Conservation (phyloP, 768 basidiomycete species). For the Lactifluus echinatus region DNA sequence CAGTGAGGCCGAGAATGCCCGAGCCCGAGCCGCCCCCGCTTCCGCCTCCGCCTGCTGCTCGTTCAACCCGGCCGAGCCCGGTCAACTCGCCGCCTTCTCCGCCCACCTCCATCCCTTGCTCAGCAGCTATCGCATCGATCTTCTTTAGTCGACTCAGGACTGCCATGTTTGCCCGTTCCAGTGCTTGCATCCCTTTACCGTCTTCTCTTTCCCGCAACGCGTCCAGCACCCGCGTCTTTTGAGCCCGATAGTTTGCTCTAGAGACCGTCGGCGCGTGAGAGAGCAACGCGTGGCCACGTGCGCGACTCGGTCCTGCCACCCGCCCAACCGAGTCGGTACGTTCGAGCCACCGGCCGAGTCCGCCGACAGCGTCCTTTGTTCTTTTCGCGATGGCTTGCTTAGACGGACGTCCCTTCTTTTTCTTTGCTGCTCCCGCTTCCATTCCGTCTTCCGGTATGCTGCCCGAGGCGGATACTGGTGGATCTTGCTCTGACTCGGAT, state of each 20-base stretch:
- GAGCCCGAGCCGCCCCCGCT: constrained; percentile 19
- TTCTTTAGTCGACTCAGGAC: constrained; percentile 47
- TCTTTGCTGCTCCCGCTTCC: constrained; percentile 1
- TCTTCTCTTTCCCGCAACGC: constrained; percentile 23
- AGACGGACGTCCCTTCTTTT: constrained; percentile 21
- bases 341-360: constrained; percentile 60
- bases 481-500: not conserved
- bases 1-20: constrained; percentile 40
- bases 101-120: constrained; percentile 33
- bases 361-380: constrained; percentile 29
- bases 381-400: constrained; percentile 16
- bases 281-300: constrained; percentile 19
- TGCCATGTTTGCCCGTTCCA: constrained; percentile 39
- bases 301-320: not conserved
- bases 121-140: constrained; percentile 39
- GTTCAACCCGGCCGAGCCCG: constrained; percentile 40
- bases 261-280: constrained; percentile 32
- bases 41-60: constrained; percentile 30
- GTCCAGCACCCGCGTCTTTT: constrained; percentile 36
- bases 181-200: constrained; percentile 22
- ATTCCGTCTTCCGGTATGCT: not conserved
- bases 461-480: not conserved
- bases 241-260: constrained; percentile 34
- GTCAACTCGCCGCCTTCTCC: constrained; percentile 37
- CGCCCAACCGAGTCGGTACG: constrained; percentile 6